Conservation (phyloP, 768 basidiomycete species). For the Leccinum rimulosum region DNA sequence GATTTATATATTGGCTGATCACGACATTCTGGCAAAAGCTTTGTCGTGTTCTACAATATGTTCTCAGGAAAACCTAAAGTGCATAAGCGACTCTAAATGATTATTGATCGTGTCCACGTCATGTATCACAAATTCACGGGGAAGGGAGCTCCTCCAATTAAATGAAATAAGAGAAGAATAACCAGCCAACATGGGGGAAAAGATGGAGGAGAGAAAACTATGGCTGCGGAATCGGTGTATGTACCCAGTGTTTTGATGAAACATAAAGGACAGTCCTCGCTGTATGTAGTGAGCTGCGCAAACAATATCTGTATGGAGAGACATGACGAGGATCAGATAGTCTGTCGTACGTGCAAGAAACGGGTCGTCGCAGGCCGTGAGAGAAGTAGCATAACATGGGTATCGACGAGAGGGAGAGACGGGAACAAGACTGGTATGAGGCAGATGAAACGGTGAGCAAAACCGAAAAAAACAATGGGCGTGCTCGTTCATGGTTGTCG, state of each 20-base stretch:
- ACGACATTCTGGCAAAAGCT: slow-evolving; percentile 22
- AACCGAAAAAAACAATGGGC: slow-evolving; percentile 13
- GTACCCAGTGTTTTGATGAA: slow-evolving; percentile 15
- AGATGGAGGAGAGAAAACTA: slow-evolving; percentile 12
- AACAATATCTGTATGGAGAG: slow-evolving; percentile 20
- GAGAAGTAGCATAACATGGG: slow-evolving; percentile 35
- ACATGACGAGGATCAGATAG: slow-evolving; percentile 33
- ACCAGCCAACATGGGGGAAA: slow-evolving; percentile 16
- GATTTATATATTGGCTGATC: slow-evolving; percentile 6
- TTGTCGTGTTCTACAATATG: background rate
- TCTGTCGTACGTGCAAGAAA: slow-evolving; percentile 35
- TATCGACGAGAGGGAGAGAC: slow-evolving; percentile 28
- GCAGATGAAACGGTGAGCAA: slow-evolving; percentile 26
- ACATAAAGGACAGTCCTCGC: slow-evolving; percentile 13
- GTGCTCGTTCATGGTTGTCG: slow-evolving; percentile 59
- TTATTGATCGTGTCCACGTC: slow-evolving; percentile 15
- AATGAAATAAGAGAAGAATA: slow-evolving; percentile 14
- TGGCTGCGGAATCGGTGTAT: slow-evolving; percentile 15
- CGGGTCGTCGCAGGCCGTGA: slow-evolving; percentile 34
- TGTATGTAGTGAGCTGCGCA: slow-evolving; percentile 24
- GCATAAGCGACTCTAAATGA: slow-evolving; percentile 11
- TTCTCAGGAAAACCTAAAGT: too few relatives aligned
- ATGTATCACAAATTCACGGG: slow-evolving; percentile 23
- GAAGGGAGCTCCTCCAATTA: slow-evolving; percentile 24
- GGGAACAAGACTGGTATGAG: slow-evolving; percentile 16